These are phyloP conservation scores for Sugiyamaella paludigena DNA, from an alignment of 1,139 yeast genomes.

Conservation along the genomic window DNA sequence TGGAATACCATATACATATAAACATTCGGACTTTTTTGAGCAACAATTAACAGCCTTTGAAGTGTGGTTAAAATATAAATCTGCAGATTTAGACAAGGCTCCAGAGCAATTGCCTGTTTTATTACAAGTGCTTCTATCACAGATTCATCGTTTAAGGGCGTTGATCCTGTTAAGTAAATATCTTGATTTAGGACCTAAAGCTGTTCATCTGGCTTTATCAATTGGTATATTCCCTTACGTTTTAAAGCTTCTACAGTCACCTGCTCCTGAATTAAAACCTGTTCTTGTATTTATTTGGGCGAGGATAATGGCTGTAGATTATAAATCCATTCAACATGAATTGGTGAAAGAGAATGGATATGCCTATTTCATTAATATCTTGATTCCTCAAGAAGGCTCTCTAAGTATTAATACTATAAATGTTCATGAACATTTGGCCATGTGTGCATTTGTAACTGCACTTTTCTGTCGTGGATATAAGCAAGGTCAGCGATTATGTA, in stretches of 20 bases:
- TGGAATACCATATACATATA: constrained; percentile 51
- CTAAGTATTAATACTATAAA: constrained; percentile 38
- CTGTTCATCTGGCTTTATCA: constrained; percentile 86
- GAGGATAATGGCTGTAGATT: constrained; percentile 93
- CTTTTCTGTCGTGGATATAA: constrained; percentile 78
- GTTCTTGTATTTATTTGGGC: constrained; percentile 97
- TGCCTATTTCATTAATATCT: constrained; percentile 77
- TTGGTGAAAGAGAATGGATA: constrained; percentile 88
- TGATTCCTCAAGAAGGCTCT: constrained; percentile 46
- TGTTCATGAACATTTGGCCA: constrained; percentile 78
- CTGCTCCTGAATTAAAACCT: constrained; percentile 93
- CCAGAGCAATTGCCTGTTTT: constrained; percentile 96
- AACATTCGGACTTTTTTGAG: constrained; percentile 90
- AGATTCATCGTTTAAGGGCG: constrained; percentile 90
- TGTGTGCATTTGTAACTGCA: constrained; percentile 88
- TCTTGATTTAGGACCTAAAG: constrained; percentile 96
- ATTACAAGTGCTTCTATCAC: constrained; percentile 86
- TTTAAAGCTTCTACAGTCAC: constrained; percentile 82
- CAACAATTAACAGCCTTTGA: constrained; percentile 96
- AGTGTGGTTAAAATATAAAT: constrained; percentile 90
- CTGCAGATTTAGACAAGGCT: constrained; percentile 64
- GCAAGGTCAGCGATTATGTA: constrained; percentile 77
- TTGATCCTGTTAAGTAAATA: constrained; percentile 78
- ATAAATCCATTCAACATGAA: constrained; percentile 86
- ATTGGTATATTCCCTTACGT: constrained; percentile 97